A percentile compares a stretch with the other conserved stretches of the same genome.
phyloP scores from a whole-genome alignment of 768 basidiomycete species.

The Phanerochaete carnosa region DNA sequence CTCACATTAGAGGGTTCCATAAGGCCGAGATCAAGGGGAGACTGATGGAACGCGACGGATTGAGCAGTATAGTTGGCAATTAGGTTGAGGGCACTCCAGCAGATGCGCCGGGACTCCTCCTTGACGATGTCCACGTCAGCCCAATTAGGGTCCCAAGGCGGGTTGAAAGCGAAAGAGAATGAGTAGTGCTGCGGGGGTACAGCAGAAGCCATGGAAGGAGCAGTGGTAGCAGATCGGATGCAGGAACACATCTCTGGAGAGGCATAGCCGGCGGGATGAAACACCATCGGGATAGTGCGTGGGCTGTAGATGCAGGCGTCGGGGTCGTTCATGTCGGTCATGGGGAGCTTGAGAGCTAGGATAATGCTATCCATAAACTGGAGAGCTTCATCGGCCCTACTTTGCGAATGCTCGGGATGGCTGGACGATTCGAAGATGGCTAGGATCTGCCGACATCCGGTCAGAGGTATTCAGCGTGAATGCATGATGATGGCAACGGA shows the following conservation, averaged over 20 bases:
- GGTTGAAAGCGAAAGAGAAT: slow-evolving; percentile 43
- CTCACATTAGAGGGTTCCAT: slow-evolving; percentile 67
- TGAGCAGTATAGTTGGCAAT: slow-evolving; percentile 66
- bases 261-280: slow-evolving; percentile 14
- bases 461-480: not conserved
- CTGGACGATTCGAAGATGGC: slow-evolving; percentile 76
- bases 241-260: slow-evolving; percentile 43
- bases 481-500: not conserved
- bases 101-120: slow-evolving; percentile 73
- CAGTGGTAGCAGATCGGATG: slow-evolving; percentile 24
- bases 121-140: slow-evolving; percentile 48
- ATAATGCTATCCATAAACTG: slow-evolving; percentile 64
- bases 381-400: slow-evolving; percentile 51
- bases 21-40: slow-evolving; percentile 54
- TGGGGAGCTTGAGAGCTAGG: slow-evolving; percentile 48
- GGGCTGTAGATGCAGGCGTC: slow-evolving; percentile 15
- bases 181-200: slow-evolving; percentile 28
- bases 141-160: slow-evolving; percentile 66
- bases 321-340: slow-evolving; percentile 53
- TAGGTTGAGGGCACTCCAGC: slow-evolving; percentile 71
- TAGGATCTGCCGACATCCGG: slow-evolving; percentile 47
- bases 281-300: slow-evolving; percentile 17
- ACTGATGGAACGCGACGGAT: slow-evolving; percentile 61
- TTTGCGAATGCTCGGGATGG: slow-evolving; percentile 60
- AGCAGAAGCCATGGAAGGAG: slow-evolving; percentile 22